phyloP scores from a whole-genome alignment of 768 basidiomycete genomes.

The Crucibulum laeve region DNA sequence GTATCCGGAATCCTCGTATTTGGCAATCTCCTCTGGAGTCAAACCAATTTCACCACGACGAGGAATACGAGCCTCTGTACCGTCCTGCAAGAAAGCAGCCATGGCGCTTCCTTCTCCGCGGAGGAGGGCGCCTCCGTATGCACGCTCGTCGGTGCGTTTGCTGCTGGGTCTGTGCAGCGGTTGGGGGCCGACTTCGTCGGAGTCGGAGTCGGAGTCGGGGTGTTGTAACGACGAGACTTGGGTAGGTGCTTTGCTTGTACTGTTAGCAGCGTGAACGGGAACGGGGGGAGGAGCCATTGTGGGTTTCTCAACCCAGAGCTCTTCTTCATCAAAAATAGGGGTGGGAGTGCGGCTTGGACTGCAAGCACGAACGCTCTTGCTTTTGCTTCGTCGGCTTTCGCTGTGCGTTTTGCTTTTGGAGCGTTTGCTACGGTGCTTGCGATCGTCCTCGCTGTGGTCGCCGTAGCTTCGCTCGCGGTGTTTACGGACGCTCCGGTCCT shows the following conservation, averaged over 20 bases:
- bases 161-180: slow-evolving; percentile 42
- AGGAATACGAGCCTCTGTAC: slow-evolving; percentile 83
- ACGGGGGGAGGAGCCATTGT: slow-evolving; percentile 18
- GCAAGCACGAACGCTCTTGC: slow-evolving; percentile 26
- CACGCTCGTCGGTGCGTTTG: slow-evolving; percentile 71
- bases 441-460: slow-evolving; percentile 33
- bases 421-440: slow-evolving; percentile 18
- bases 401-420: slow-evolving; percentile 12
- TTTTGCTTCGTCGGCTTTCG: slow-evolving; percentile 17
- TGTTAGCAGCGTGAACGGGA: slow-evolving; percentile 8
- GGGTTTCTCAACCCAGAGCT: slow-evolving; percentile 67
- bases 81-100: slow-evolving; percentile 92
- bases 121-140: slow-evolving; percentile 85
- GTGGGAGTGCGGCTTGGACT: slow-evolving; percentile 28
- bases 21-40: slow-evolving; percentile 80
- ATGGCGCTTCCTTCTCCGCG: slow-evolving; percentile 97
- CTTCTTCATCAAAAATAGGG: slow-evolving; percentile 23
- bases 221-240: slow-evolving; percentile 6
- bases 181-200: slow-evolving; percentile 77
- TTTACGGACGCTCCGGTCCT: slow-evolving; percentile 31
- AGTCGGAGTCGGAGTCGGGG: slow-evolving; percentile 35
- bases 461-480: slow-evolving; percentile 27
- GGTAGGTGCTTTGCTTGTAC: background rate
- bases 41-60: slow-evolving; percentile 98
- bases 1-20: slow-evolving; percentile 87